A percentile compares a stretch with the other conserved stretches of the same genome.
Conservation (phyloP, 306 rosid genomes). For the Corylus americana region DNA sequence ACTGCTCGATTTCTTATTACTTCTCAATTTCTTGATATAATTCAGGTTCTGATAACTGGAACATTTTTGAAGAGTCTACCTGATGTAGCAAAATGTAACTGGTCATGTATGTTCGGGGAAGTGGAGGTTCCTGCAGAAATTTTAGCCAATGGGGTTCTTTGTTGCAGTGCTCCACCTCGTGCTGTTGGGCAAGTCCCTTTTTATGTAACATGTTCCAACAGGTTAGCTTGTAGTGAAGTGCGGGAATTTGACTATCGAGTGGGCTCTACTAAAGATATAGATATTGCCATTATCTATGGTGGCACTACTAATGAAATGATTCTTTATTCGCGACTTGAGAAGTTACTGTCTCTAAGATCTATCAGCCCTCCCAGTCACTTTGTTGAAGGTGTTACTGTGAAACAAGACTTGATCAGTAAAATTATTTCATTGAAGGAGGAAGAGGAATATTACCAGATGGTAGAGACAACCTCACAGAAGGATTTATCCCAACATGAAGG, state of each 20-base stretch:
- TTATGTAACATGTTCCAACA: conserved; percentile 85
- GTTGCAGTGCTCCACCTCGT: conserved; percentile 78
- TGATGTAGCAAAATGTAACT: conserved; percentile 42
- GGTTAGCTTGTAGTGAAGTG: conserved; percentile 90
- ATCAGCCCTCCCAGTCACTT: conserved; percentile 39
- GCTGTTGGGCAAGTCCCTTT: conserved; percentile 72
- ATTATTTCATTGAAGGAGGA: conserved; percentile 72
- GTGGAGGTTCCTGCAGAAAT: conserved; percentile 83
- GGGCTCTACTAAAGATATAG: conserved; percentile 48
- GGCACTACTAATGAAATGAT: conserved; percentile 42
- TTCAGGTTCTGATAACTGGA: conserved; percentile 79
- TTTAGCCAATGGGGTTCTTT: conserved; percentile 72
- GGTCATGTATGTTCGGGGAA: conserved; percentile 98
- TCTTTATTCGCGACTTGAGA: conserved; percentile 53
- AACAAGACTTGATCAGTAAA: conserved; percentile 46
- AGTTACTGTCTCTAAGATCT: conserved; percentile 52
- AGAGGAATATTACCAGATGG: conserved; percentile 50
- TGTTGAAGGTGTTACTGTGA: conserved; percentile 45
- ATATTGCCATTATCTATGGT: conserved; percentile 36
- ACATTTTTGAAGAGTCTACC: conserved; percentile 55
- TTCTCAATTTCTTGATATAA: conserved; percentile 21
- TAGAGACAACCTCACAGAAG: conserved; percentile 31
- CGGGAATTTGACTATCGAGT: conserved; percentile 75
- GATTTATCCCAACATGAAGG: conserved; percentile 42
- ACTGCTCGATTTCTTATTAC: conserved; percentile 4